phyloP scores from a whole-genome alignment of 148 eudicot species.

The Rhododendron vialii region DNA sequence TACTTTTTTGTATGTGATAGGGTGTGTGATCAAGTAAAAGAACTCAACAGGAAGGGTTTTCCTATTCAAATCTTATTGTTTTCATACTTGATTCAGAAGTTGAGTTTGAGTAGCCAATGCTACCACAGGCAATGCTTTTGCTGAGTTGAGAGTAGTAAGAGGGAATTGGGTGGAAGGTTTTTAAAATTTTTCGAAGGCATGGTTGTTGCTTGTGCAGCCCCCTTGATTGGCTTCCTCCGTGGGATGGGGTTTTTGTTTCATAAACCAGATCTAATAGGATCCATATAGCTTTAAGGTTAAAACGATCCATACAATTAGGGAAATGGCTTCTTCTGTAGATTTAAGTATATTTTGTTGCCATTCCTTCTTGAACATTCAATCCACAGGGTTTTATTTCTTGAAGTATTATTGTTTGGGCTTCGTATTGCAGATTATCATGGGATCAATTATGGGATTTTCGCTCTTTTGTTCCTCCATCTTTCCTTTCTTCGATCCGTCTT shows the following conservation, averaged over 20 bases:
- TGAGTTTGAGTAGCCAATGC: background rate
- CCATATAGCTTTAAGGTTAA: background rate
- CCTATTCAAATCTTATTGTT: background rate
- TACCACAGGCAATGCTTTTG: background rate
- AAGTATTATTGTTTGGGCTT: background rate
- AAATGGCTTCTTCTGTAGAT: background rate
- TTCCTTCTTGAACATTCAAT: background rate
- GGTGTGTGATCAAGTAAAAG: background rate
- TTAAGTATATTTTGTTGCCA: background rate
- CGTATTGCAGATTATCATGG: slow-evolving; percentile 44
- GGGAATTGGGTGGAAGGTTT: background rate
- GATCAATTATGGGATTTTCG: too few species aligned
- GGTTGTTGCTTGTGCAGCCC: background rate
- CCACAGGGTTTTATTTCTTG: background rate
- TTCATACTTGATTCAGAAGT: background rate
- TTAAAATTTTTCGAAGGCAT: background rate
- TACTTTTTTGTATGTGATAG: background rate
- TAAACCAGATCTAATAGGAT: background rate
- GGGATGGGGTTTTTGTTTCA: background rate
- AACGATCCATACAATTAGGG: background rate
- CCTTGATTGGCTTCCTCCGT: background rate
- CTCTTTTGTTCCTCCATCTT: too few species aligned
- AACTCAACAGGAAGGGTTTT: background rate
- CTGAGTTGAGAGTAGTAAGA: background rate
- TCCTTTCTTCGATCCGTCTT: too few species aligned